phyloP scores from a whole-genome alignment of 2,329 filamentous ascomycete species.

The Lasiodiplodia sp. region DNA sequence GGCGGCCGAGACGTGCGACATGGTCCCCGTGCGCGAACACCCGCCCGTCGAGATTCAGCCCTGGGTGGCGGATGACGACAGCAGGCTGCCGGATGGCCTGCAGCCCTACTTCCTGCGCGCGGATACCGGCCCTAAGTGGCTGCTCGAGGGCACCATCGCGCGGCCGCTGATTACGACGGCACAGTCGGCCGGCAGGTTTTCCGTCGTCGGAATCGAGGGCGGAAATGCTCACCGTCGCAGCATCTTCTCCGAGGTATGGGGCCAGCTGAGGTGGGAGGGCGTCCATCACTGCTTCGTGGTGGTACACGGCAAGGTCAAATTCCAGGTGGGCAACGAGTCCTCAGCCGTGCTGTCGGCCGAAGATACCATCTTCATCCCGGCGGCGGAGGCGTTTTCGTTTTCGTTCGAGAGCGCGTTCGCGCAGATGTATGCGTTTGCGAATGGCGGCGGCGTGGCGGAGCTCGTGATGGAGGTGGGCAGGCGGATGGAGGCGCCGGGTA shows the following conservation, averaged over 20 bases:
- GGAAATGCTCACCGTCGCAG: neutral
- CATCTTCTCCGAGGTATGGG: neutral
- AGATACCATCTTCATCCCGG: neutral
- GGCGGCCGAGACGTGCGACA: slow-evolving; percentile 63
- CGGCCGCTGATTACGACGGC: slow-evolving; percentile 58
- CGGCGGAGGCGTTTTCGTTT: slow-evolving; percentile 2
- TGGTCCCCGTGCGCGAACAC: slow-evolving; percentile 44
- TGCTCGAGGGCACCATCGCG: slow-evolving; percentile 55
- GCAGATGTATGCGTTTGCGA: slow-evolving; percentile 13
- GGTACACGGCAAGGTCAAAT: neutral
- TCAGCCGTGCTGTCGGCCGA: neutral
- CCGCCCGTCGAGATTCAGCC: neutral
- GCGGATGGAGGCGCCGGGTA: slow-evolving; percentile 9
- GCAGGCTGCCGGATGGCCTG: slow-evolving; percentile 47
- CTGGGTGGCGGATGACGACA: slow-evolving; percentile 43
- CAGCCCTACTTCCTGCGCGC: slow-evolving; percentile 61
- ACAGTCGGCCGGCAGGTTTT: slow-evolving; percentile 59
- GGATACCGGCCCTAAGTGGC: slow-evolving; percentile 58
- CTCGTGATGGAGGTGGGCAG: neutral
- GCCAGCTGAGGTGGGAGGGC: neutral
- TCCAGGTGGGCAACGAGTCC: neutral
- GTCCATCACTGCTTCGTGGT: slow-evolving; percentile 11
- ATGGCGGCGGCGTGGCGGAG: slow-evolving; percentile 12
- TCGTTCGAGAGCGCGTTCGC: slow-evolving; percentile 8
- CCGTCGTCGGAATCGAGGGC: slow-evolving; percentile 62